Conservation (phyloP, 139 green algal genomes). For the Chlamydomonas incerta region DNA sequence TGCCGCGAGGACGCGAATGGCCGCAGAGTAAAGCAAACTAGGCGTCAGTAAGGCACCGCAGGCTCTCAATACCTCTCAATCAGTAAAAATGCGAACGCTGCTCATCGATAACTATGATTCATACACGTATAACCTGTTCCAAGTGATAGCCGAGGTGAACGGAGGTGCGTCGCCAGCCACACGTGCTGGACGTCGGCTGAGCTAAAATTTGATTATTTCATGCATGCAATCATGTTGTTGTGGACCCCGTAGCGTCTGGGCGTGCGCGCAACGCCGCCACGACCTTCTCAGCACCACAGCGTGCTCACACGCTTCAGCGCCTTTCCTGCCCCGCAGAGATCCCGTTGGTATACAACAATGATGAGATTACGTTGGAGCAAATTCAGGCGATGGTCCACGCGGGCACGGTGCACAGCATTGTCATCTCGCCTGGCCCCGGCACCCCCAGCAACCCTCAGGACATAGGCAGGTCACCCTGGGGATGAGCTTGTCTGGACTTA, state of each 20-base stretch:
- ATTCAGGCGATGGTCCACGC: constrained; percentile 63
- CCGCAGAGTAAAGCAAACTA: no score
- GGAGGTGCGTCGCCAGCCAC: constrained; percentile 69
- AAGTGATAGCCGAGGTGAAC: constrained; percentile 90
- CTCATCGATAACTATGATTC: constrained; percentile 99
- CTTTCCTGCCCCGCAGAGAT: not conserved
- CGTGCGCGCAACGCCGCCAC: not conserved
- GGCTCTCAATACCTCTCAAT: no score
- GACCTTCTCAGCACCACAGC: not conserved
- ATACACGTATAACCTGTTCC: constrained; percentile 99
- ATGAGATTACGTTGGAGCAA: constrained; percentile 70
- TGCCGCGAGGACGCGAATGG: no score
- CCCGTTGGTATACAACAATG: constrained; percentile 88
- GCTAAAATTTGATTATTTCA: not conserved
- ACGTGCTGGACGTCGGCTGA: not conserved
- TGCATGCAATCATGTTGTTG: not conserved
- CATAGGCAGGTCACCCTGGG: constrained; percentile 64
- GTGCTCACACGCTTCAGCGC: no score
- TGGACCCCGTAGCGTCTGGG: not conserved
- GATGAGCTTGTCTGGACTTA: no score
- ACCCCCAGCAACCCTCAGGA: constrained; percentile 79
- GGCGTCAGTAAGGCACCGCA: no score
- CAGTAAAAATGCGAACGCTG: constrained; percentile 33
- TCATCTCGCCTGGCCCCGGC: constrained; percentile 97
- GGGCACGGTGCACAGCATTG: constrained; percentile 80